Percentiles rank a stretch among this genome's conserved stretches.
Conservation (phyloP, 371 early-diverging fungal species). For the Amoeboaphelidium protococcarum region DNA sequence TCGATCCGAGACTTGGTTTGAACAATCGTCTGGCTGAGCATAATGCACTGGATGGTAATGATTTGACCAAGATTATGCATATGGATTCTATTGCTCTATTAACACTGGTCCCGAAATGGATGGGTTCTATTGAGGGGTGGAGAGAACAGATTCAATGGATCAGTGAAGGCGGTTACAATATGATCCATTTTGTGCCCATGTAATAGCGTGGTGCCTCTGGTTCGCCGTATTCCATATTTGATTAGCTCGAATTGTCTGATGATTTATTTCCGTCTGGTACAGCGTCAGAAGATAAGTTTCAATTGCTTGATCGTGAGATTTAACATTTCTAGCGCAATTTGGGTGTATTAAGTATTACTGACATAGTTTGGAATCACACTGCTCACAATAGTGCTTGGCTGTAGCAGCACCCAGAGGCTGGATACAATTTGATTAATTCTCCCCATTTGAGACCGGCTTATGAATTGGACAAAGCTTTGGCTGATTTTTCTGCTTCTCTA, state of each 20-base stretch:
- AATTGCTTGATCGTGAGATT: conserved; percentile 19
- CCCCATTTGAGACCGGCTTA: conserved; percentile 78
- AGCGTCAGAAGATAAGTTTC: conserved; percentile 21
- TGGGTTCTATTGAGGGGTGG: conserved; percentile 64
- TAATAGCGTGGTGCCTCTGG: conserved; percentile 65
- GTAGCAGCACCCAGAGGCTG: conserved; percentile 76
- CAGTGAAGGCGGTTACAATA: conserved; percentile 58
- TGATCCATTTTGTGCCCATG: conserved; percentile 86
- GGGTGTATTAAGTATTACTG: conserved; percentile 51
- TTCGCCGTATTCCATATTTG: conserved; percentile 81
- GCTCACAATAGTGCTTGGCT: conserved; percentile 68
- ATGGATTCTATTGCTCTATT: conserved; percentile 60
- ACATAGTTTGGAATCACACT: conserved; percentile 95
- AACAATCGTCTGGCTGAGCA: background rate
- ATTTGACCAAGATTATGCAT: too few species aligned
- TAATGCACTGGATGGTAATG: too few species aligned
- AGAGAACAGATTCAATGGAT: conserved; percentile 31
- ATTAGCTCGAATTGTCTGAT: conserved; percentile 58
- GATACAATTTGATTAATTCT: conserved; percentile 74
- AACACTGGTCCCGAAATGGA: conserved; percentile 78
- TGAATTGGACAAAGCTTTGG: conserved; percentile 61
- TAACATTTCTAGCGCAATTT: conserved; percentile 26
- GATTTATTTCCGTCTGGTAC: conserved; percentile 32
- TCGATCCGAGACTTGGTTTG: conserved; percentile 1
- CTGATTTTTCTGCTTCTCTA: conserved; percentile 27